Percentiles rank a stretch among this genome's conserved stretches.
Evolutionary conservation across 257 asterid species (phyloP).

Genomic region (Fraxinus quadrangulata): DNA sequence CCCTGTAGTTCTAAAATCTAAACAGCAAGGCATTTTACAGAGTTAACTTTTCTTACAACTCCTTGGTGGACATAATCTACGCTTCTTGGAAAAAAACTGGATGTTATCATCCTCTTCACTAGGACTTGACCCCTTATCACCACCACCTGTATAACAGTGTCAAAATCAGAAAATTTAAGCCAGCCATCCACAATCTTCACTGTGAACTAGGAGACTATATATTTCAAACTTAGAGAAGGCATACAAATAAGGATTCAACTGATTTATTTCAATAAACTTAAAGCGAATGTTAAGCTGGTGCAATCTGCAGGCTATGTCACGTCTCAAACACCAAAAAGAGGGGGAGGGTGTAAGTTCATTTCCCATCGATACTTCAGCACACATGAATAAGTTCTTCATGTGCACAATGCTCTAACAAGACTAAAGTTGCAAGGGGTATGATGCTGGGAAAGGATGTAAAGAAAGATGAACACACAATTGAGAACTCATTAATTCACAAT

Average conservation of each 20-base stretch:
- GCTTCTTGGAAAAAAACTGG: conserved; percentile 17
- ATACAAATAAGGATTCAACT: neutral
- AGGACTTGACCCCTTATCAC: conserved; percentile 5
- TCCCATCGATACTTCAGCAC: neutral
- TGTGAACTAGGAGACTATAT: neutral
- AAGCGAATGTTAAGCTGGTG: neutral
- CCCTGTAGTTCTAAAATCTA: neutral
- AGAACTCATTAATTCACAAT: neutral
- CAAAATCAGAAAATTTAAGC: neutral
- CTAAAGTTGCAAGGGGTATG: neutral
- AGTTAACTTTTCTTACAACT: conserved; percentile 29
- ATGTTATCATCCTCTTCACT: conserved; percentile 7
- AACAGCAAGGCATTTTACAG: neutral
- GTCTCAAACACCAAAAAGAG: neutral
- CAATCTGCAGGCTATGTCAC: neutral
- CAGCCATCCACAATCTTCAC: neutral
- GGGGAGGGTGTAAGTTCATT: neutral
- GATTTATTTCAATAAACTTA: neutral
- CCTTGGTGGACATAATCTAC: conserved; percentile 28
- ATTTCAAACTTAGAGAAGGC: neutral
- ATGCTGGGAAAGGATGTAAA: neutral
- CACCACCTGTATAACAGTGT: neutral
- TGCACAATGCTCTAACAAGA: neutral
- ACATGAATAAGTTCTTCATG: neutral
- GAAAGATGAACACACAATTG: neutral